These are phyloP conservation scores for Kuraishia cidri DNA, from an alignment of 805 yeast genomes.

Conservation along the genomic window DNA sequence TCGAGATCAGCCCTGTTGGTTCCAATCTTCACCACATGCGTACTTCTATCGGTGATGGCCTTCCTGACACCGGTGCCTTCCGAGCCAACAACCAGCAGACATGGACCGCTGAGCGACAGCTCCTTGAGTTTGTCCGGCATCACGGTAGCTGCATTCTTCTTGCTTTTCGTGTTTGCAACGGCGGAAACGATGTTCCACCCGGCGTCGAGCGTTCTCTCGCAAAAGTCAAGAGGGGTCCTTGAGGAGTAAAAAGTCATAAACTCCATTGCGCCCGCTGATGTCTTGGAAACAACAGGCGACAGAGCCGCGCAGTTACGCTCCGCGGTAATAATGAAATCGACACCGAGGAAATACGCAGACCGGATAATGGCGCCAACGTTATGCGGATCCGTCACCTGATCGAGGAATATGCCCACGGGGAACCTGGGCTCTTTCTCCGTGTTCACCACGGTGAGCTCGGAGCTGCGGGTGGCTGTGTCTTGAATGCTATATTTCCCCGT, in stretches of 20 bases:
- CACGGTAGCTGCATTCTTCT: slow-evolving; percentile 22
- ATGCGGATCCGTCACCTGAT: slow-evolving; percentile 80
- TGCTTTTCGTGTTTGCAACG: slow-evolving; percentile 27
- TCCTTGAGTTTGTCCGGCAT: too few relatives aligned
- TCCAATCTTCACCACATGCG: slow-evolving; percentile 33
- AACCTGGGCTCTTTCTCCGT: slow-evolving; percentile 14
- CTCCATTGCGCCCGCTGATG: slow-evolving; percentile 82
- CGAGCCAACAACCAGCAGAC: slow-evolving; percentile 70
- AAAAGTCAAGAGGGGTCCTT: slow-evolving; percentile 51
- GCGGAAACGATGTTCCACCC: slow-evolving; percentile 74
- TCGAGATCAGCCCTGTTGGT: slow-evolving; percentile 14
- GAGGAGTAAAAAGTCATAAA: slow-evolving; percentile 52
- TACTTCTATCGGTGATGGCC: slow-evolving; percentile 49
- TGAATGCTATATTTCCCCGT: slow-evolving; percentile 9
- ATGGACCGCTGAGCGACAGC: slow-evolving; percentile 51
- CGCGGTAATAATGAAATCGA: slow-evolving; percentile 66
- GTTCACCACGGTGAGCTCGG: background rate
- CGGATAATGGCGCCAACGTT: slow-evolving; percentile 79
- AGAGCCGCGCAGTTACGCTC: slow-evolving; percentile 64
- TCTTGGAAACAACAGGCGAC: slow-evolving; percentile 71
- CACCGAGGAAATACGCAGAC: slow-evolving; percentile 77
- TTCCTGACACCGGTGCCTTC: slow-evolving; percentile 82
- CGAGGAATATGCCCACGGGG: slow-evolving; percentile 71
- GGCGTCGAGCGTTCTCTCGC: slow-evolving; percentile 40
- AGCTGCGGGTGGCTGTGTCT: slow-evolving; percentile 3